Evolutionary conservation across 2,329 filamentous ascomycete genomes (phyloP).

Genomic region (Colletotrichum somersetense): DNA sequence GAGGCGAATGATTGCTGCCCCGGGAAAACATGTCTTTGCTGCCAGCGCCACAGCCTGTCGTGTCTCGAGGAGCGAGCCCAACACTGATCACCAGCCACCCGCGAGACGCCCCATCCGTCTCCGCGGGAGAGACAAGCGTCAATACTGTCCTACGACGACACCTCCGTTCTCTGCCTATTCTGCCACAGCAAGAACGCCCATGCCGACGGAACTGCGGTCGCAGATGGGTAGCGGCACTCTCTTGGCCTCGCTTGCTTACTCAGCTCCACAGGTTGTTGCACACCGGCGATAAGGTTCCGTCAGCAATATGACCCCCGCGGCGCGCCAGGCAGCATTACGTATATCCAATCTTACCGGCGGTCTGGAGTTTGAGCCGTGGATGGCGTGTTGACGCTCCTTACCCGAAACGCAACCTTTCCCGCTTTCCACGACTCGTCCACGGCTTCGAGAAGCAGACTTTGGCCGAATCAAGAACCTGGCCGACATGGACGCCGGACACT

Average conservation of each 20-base stretch:
- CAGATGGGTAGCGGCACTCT: slow-evolving; percentile 8
- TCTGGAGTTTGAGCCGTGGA: slow-evolving; percentile 23
- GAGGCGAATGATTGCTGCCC: not conserved
- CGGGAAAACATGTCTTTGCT: slow-evolving; percentile 10
- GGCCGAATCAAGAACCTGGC: slow-evolving; percentile 29
- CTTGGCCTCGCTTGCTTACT: not conserved
- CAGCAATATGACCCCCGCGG: slow-evolving; percentile 21
- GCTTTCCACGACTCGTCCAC: slow-evolving; percentile 22
- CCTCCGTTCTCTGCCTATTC: not conserved
- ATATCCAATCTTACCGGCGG: slow-evolving; percentile 31
- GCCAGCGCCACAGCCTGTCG: slow-evolving; percentile 22
- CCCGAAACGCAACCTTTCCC: slow-evolving; percentile 30
- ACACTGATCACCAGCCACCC: slow-evolving; percentile 12
- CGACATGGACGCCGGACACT: slow-evolving; percentile 10
- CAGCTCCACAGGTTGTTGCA: not conserved
- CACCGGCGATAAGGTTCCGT: slow-evolving; percentile 20
- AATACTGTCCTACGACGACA: not conserved
- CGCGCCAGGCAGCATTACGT: slow-evolving; percentile 31
- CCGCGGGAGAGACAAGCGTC: not conserved
- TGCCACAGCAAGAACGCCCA: slow-evolving; percentile 5
- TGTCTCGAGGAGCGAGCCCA: slow-evolving; percentile 10
- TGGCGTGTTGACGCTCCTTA: slow-evolving; percentile 13
- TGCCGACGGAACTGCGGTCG: not conserved
- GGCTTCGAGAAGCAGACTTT: slow-evolving; percentile 33
- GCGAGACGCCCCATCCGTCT: not conserved